Conservation (phyloP, 2,329 filamentous ascomycete species). For the Ascocoryne sarcoides region DNA sequence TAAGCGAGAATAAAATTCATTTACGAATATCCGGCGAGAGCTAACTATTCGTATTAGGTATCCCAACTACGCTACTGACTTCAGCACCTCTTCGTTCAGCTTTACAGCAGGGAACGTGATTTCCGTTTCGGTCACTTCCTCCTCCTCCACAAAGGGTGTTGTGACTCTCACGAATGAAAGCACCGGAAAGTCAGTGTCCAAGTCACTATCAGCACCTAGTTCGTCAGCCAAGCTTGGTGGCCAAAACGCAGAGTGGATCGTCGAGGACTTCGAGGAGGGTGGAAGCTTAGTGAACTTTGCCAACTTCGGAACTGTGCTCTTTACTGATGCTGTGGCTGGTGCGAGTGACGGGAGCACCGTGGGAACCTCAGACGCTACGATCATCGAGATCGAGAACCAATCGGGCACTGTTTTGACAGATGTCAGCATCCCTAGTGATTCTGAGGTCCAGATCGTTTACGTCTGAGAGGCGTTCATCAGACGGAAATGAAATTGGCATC, state of each 20-base stretch:
- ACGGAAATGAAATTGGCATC: too few relatives aligned
- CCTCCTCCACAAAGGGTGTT: constrained; percentile 32
- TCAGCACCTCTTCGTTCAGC: constrained; percentile 28
- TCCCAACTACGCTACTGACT: constrained; percentile 44
- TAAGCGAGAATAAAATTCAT: too few relatives aligned
- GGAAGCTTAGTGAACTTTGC: constrained; percentile 35
- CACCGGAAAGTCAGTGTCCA: constrained; percentile 34
- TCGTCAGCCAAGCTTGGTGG: constrained; percentile 30
- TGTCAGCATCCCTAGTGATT: neutral
- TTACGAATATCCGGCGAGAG: too few relatives aligned
- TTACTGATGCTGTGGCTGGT: neutral
- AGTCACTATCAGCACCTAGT: constrained; percentile 32
- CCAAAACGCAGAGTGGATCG: constrained; percentile 43
- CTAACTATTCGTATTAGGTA: too few relatives aligned
- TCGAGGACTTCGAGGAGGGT: constrained; percentile 39
- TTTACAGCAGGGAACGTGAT: constrained; percentile 39
- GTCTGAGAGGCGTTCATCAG: too few relatives aligned
- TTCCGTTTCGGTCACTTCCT: constrained; percentile 31
- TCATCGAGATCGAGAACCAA: neutral
- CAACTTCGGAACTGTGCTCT: constrained; percentile 31
- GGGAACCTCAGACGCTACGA: neutral
- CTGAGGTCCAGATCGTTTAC: neutral
- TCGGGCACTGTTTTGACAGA: neutral
- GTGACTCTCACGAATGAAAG: constrained; percentile 37
- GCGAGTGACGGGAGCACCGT: neutral